phyloP scores from a whole-genome alignment of 1,284 basidiomycete species.

The Apiotrichum domesticum region DNA sequence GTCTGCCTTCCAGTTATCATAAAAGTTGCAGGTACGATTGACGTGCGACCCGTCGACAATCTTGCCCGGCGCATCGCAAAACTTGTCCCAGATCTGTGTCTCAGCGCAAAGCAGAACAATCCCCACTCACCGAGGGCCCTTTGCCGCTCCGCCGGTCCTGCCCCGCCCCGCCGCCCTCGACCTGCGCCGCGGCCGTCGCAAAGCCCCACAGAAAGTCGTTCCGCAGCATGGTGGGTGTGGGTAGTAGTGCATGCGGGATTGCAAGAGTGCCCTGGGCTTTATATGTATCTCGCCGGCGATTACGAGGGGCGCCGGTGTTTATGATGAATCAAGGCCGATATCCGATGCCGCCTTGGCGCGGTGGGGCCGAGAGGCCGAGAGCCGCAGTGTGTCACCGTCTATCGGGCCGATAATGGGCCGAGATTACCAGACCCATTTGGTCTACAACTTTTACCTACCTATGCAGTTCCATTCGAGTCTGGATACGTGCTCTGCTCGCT shows the following conservation, averaged over 20 bases:
- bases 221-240: constrained; percentile 9
- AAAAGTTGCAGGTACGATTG: constrained; percentile 65
- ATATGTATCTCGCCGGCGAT: no score
- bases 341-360: no score
- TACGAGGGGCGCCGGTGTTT: no score
- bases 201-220: constrained; percentile 65
- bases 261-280: no score
- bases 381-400: no score
- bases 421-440: no score
- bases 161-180: constrained; percentile 19
- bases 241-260: background rate
- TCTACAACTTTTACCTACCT: no score
- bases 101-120: background rate
- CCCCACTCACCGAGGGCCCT: constrained; percentile 25
- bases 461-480: no score
- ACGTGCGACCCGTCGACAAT: constrained; percentile 62
- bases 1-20: constrained; percentile 62
- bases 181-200: constrained; percentile 56
- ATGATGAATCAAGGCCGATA: no score
- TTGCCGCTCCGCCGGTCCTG: constrained; percentile 25
- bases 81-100: constrained; percentile 68
- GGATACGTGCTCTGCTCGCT: no score
- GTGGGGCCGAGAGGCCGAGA: no score
- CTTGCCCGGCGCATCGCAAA: constrained; percentile 60
- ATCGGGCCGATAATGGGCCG: no score